Evolutionary conservation across 805 yeast species (phyloP).

Genomic region (Candida schatavii): DNA sequence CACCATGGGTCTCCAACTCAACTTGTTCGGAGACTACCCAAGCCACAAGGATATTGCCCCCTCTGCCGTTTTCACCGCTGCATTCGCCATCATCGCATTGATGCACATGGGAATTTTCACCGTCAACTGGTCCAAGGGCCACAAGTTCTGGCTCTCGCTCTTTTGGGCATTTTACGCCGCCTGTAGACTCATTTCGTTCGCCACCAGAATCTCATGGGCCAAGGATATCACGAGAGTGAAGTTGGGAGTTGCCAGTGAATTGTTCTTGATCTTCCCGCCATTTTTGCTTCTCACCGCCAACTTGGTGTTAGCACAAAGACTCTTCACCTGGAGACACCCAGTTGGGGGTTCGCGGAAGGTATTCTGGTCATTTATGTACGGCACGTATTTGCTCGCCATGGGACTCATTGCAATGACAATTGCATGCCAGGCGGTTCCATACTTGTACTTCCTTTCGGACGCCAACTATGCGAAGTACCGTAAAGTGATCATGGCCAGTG

Average conservation of each 20-base stretch:
- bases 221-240: constrained; percentile 12
- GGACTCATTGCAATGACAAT: constrained; percentile 15
- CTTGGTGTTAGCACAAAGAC: constrained; percentile 21
- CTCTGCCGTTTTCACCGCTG: constrained; percentile 13
- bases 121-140: constrained; percentile 18
- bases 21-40: constrained; percentile 21
- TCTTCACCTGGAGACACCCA: constrained; percentile 25
- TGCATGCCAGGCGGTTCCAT: constrained; percentile 16
- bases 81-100: constrained; percentile 13
- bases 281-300: constrained; percentile 16
- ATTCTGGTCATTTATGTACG: constrained; percentile 19
- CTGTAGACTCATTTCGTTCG: constrained; percentile 14
- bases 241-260: constrained; percentile 16
- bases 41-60: constrained; percentile 15
- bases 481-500: constrained; percentile 18
- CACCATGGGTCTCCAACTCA: constrained; percentile 13
- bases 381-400: constrained; percentile 14
- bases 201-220: constrained; percentile 16
- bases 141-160: constrained; percentile 18
- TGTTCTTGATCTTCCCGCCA: constrained; percentile 16
- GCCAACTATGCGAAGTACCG: constrained; percentile 11
- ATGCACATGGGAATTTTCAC: constrained; percentile 14
- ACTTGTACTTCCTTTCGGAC: constrained; percentile 12
- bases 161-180: constrained; percentile 15
- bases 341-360: constrained; percentile 20